Evolutionary conservation across 2,329 filamentous ascomycete genomes (phyloP).

Genomic region (Aspergillus neoniger): DNA sequence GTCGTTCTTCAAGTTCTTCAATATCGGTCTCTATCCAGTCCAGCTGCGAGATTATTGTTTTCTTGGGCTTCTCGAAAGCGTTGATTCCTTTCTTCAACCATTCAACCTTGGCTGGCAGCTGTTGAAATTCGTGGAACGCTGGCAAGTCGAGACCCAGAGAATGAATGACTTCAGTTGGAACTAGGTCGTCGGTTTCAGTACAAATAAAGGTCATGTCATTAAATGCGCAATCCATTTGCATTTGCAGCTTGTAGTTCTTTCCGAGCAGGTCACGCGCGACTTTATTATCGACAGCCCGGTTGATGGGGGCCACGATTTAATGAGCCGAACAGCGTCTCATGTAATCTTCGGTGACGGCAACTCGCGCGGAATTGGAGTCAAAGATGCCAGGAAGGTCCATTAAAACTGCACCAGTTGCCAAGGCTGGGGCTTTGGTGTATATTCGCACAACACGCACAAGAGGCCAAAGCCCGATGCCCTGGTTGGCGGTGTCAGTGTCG

Average conservation of each 20-base stretch:
- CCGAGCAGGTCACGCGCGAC: conserved; percentile 59
- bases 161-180: conserved; percentile 48
- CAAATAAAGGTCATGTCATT: conserved; percentile 62
- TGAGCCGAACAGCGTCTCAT: conserved; percentile 16
- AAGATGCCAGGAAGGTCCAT: conserved; percentile 15
- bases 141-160: conserved; percentile 39
- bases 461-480: conserved; percentile 44
- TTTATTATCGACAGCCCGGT: conserved; percentile 61
- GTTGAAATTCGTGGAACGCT: neutral
- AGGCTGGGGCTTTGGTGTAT: conserved; percentile 8
- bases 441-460: conserved; percentile 32
- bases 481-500: neutral
- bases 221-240: conserved; percentile 61
- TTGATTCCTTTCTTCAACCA: neutral
- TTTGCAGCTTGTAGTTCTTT: conserved; percentile 58
- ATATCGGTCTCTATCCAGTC: neutral
- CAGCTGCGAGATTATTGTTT: neutral
- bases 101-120: neutral
- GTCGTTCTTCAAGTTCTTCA: neutral
- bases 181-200: conserved; percentile 65
- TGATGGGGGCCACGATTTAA: conserved; percentile 45
- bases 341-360: conserved; percentile 13
- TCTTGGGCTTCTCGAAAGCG: neutral
- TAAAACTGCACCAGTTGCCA: conserved; percentile 15
- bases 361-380: conserved; percentile 18